A percentile compares a stretch with the other conserved stretches of the same genome.
Evolutionary conservation across 75 land plant genomes (phyloP).

Genomic region (Pinus tabuliformis): DNA sequence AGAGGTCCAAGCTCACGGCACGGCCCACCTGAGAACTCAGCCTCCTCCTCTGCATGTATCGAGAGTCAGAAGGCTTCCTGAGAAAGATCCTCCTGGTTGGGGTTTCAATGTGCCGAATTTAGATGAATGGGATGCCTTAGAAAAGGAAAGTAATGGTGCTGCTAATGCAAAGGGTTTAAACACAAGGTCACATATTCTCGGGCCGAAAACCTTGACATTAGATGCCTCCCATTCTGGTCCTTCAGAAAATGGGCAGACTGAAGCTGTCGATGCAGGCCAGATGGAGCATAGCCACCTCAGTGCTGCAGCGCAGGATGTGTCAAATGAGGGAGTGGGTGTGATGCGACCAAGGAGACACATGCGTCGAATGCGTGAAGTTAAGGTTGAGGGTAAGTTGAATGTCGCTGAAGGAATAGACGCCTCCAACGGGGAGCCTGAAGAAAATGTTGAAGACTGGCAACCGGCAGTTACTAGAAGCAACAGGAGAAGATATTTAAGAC

Average conservation of each 20-base stretch:
- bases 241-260: constrained; percentile 10
- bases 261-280: constrained; percentile 4
- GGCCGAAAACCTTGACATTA: constrained; percentile 54
- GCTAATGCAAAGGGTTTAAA: background rate
- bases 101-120: constrained; percentile 86
- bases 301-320: constrained; percentile 14
- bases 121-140: constrained; percentile 89
- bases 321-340: background rate
- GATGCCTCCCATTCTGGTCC: constrained; percentile 8
- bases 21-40: constrained; percentile 57
- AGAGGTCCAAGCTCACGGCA: constrained; percentile 79
- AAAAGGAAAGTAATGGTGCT: constrained; percentile 29
- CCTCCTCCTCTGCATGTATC: constrained; percentile 76
- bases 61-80: constrained; percentile 43
- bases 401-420: constrained; percentile 78
- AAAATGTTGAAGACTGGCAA: constrained; percentile 57
- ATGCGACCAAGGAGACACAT: constrained; percentile 12
- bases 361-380: constrained; percentile 28
- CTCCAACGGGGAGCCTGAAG: constrained; percentile 54
- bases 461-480: constrained; percentile 83
- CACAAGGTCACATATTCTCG: constrained; percentile 62
- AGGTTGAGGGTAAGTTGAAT: constrained; percentile 60
- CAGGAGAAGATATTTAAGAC: constrained; percentile 63
- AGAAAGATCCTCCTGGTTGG: constrained; percentile 86
- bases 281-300: background rate